Base-by-base conservation (phyloP, 2,329 filamentous ascomycete genomes). In the Aspergillus pseudoviridinutans region DNA sequence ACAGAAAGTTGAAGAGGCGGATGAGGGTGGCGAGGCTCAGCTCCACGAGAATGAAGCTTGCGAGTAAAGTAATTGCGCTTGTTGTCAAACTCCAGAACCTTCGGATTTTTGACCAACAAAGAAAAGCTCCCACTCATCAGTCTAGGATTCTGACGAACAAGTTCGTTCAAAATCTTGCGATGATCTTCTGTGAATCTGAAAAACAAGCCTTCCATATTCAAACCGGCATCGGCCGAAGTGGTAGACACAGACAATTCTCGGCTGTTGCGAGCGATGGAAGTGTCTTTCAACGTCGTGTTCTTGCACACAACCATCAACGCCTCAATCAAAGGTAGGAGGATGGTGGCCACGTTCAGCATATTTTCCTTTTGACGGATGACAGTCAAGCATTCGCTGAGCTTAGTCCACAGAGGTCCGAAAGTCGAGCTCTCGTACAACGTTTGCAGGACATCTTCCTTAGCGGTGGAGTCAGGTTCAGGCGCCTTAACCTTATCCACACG, bases 221-320 rank as follows among this genome's bases (percentile, higher is more conserved):
- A 58, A 54, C 87, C 86, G 51, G 85, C 86, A 69, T 95, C 91
- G 1, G 91, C 89, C 35, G 87, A 82, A 57, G 91, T 90, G 65
- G 89, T 95, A 24, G 89, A 86, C 41, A 92, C 76, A 14, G 87
- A 80, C 72, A 90, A 83, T 50, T 94, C 90, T 69, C 89, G 89
- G 61, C 74, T 77, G 41, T 72, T 75, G 56, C 72, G 82, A 72
- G 71, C 68, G 42, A 82, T 64, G 1, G 82, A 75, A 27, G 85
- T 78, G 59, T 94, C 90, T 68, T 87, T 88, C 54, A 92, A 80
- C 1, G 91, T 89, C 8, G 92, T 96, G 74, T 97, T 97, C 80
- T 97, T 99, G 83, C 95, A 99, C 28, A 99, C 92, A 54, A 99
- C 94, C 94, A 99, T 99, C 60, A 99, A 81, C 5, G 92, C 91